These are phyloP conservation scores for Solanum clarkiae DNA, from an alignment of 257 asterid genomes.

Conservation along the genomic window DNA sequence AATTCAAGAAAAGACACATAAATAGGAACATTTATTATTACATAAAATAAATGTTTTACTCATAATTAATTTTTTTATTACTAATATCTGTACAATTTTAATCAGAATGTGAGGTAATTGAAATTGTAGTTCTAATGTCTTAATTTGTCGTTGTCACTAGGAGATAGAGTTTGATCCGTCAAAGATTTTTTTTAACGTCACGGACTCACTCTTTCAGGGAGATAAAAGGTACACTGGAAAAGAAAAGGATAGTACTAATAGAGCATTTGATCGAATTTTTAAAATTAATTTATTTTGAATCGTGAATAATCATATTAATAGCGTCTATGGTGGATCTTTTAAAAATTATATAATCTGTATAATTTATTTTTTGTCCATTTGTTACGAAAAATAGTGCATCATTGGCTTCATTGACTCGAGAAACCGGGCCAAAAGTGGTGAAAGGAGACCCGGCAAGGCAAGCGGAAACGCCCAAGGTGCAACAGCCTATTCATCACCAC, in stretches of 20 bases:
- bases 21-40: too few species aligned
- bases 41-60: too few species aligned
- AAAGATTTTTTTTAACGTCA: not conserved
- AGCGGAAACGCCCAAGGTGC: constrained; percentile 49
- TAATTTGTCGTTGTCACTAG: not conserved
- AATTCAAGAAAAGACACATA: too few species aligned
- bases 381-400: constrained; percentile 38
- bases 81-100: too few species aligned
- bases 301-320: too few species aligned
- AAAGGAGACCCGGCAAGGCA: constrained; percentile 67
- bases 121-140: not conserved
- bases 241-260: not conserved
- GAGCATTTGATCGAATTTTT: not conserved
- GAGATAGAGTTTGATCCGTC: not conserved
- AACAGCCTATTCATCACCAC: constrained; percentile 21
- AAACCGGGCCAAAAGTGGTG: constrained; percentile 87
- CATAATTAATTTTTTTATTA: too few species aligned
- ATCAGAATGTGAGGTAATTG: not conserved
- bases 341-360: too few species aligned
- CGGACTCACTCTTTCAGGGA: not conserved
- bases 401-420: constrained; percentile 82
- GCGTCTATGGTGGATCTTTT: too few species aligned
- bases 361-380: not conserved
- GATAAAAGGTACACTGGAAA: not conserved
- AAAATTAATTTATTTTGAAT: not conserved